Conservation (phyloP, 2,329 filamentous ascomycete genomes). For the Colletotrichum sp. region DNA sequence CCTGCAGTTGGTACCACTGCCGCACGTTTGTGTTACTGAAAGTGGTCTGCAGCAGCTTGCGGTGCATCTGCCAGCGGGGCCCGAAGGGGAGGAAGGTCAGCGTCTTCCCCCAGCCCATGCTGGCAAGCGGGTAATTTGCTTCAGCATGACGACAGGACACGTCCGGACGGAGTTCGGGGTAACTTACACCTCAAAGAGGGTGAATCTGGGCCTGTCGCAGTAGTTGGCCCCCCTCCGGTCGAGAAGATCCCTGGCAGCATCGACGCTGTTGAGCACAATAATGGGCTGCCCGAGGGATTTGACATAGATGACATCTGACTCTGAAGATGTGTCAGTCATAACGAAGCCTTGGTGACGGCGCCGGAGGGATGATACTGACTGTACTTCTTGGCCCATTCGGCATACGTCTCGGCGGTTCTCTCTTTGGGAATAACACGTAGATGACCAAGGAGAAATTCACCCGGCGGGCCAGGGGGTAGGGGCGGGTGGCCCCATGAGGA, state of each 20-base stretch:
- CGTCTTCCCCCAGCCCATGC: constrained; percentile 51
- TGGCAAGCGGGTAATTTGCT: background rate
- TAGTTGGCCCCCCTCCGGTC: constrained; percentile 51
- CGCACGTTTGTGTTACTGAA: constrained; percentile 43
- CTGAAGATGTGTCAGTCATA: background rate
- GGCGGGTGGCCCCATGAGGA: constrained; percentile 9
- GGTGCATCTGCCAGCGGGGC: constrained; percentile 46
- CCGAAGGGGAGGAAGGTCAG: constrained; percentile 50
- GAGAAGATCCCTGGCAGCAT: constrained; percentile 47
- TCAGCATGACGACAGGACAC: background rate
- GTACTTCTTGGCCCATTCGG: constrained; percentile 49
- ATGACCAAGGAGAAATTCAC: constrained; percentile 39
- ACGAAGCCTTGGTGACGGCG: background rate
- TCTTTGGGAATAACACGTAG: constrained; percentile 36
- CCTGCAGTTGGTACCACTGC: constrained; percentile 37
- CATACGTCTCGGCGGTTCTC: constrained; percentile 18
- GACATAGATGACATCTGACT: constrained; percentile 35
- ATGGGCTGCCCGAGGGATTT: constrained; percentile 35
- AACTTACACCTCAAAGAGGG: constrained; percentile 37
- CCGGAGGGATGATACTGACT: constrained; percentile 42
- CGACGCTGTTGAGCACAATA: constrained; percentile 48
- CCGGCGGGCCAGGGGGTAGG: constrained; percentile 19
- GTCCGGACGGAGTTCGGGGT: background rate
- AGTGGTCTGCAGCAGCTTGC: constrained; percentile 46
- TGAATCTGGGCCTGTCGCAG: constrained; percentile 48